Evolutionary conservation across 176 grass and related monocot species (phyloP).

Genomic region (Hordeum vulgare): MorexV3_pseudomolecules_assembly NC_058520.1:129259346-129259845

Average conservation of each 20-base stretch:
- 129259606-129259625: neutral
- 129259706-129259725: conserved; percentile 81
- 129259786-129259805: conserved; percentile 92
- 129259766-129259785: conserved; percentile 22
- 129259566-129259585: neutral
- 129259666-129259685: conserved; percentile 90
- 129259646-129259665: conserved; percentile 87
- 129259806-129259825: conserved; percentile 91
- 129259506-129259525: conserved; percentile 28
- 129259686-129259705: conserved; percentile 80
- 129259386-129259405: neutral
- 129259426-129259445: conserved; percentile 46
- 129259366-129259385: neutral
- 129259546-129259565: conserved; percentile 45
- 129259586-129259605: neutral
- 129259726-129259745: neutral
- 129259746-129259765: neutral
- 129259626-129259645: neutral
- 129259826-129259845: conserved; percentile 79
- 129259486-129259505: conserved; percentile 38
- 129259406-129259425: neutral
- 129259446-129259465: conserved; percentile 90
- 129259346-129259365: neutral
- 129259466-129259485: conserved; percentile 72
- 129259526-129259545: conserved; percentile 29